These are phyloP conservation scores for Amborella trichopoda DNA, from an alignment of 164 flowering plant species.

Conservation along the genomic window DNA sequence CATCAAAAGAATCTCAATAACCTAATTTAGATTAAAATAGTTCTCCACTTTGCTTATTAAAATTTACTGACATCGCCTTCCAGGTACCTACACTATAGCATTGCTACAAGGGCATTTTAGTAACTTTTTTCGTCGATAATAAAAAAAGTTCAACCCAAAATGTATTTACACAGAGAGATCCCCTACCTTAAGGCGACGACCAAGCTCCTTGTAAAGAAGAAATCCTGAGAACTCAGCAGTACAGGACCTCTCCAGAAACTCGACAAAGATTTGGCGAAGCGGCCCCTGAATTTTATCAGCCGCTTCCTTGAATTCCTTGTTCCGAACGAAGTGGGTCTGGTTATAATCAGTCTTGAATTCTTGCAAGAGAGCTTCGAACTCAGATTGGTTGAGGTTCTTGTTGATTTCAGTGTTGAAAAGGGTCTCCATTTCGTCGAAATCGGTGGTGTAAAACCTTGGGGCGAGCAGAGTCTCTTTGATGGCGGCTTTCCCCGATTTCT, in stretches of 20 bases:
- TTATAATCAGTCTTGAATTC: constrained; percentile 97
- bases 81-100: too few relatives aligned
- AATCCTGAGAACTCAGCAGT: constrained; percentile 99
- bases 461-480: constrained; percentile 78
- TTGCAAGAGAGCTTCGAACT: constrained; percentile 81
- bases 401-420: constrained; percentile 91
- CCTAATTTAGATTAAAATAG: too few relatives aligned
- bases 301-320: constrained; percentile 95
- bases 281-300: constrained; percentile 88
- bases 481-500: constrained; percentile 32
- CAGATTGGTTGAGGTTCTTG: constrained; percentile 68
- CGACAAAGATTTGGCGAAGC: constrained; percentile 80
- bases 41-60: too few relatives aligned
- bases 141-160: too few relatives aligned
- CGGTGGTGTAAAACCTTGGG: constrained; percentile 96
- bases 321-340: constrained; percentile 94
- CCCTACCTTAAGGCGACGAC: constrained; percentile 97
- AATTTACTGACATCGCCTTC: too few relatives aligned
- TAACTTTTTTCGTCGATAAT: too few relatives aligned
- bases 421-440: constrained; percentile 93
- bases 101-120: too few relatives aligned
- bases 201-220: constrained; percentile 93
- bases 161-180: too few relatives aligned
- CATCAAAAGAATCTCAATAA: too few relatives aligned
- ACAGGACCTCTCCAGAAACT: constrained; percentile 96